Evolutionary conservation across 306 rosid genomes (phyloP), one percentile per base, ranked within the genome.

Genomic region (Rosa multiflora): DNA sequence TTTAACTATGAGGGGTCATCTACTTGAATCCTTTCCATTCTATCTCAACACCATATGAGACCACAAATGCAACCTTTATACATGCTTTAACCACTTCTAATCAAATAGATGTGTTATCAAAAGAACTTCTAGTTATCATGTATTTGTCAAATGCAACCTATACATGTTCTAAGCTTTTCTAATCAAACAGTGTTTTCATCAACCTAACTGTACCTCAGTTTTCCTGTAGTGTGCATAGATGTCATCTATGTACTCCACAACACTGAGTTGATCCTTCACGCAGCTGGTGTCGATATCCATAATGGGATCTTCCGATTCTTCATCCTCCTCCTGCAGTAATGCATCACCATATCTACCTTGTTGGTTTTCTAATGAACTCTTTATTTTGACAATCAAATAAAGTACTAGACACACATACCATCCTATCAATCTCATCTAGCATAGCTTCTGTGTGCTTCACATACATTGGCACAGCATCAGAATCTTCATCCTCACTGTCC

Each of bases 381-480:
- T 15, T 23, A 52, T n/a, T 32, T 32, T 1, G 32, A 40, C 18
- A 75, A 42, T 67, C 13, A 29, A 35, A 40, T 20, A 26, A 26
- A 51, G 40, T 46, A 58, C 46, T 35, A 48, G 67, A 48, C 49
- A 21, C 14, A 77, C 82, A 55, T 82, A 89, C 92, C 92, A 86
- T 89, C 49, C 78, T 75, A 80, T 89, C 88, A 73, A 81, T 82
- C 70, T 86, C 92, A 23, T 86, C 90, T 69, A 89, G 62, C 83
- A 89, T 82, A n/a, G 90, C 89, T 81, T 89, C 88, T 13, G 92
- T 89, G 75, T 86, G 90, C 48, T 85, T 88, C 71, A 89, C 92
- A 74, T 82, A 89, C 90, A 89, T 89, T 40, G 92, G 90, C 61
- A 82, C 87, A 8, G 81, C 59, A 21, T 82, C 86, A 11, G 74